Evolutionary conservation across 2,329 filamentous ascomycete species (phyloP), one percentile per base, ranked within the genome.

Genomic region (Daldinia sp.): DNA sequence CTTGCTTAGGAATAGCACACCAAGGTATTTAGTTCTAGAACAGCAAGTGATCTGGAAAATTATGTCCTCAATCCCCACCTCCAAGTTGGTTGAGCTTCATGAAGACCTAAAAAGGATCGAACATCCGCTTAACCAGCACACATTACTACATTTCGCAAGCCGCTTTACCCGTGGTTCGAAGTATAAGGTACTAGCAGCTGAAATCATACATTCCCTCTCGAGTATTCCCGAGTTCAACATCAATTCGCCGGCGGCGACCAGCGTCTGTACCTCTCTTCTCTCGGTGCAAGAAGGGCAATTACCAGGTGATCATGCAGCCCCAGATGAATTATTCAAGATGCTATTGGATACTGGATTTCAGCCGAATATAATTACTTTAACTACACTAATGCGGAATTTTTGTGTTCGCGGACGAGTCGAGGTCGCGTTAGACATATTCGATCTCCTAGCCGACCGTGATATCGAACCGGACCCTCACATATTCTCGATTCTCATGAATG

Each of bases 331-430:
- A 4, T 83, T 89, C 19, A 78, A 84, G 53, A 74, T 78, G 7
- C 80, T 93, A 51, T 75, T 90, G 9, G 78, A 83, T 17, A 76
- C 83, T n/a, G 90, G 89, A 1, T 78, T 91, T 48, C 78, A 80
- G 17, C 86, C 90, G 21, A 90, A 91, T 66, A 77, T 85, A 11
- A 78, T 87, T 58, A 82, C 83, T 9, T 86, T 90, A 71, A 90
- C 90, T 13, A 82, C 90, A 43, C 78, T 93, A 61, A 85, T 97
- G 56, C 83, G 87, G 35, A 91, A 92, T 60, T 87, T 93, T 13
- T 86, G 90, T 70, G 80, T 87, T 60, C 85, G 82, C n/a, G 83
- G 84, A 9, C 85, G 92, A 68, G 74, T 86, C 6, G 79, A 84
- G 34, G 85, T 87, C 2, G 90, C 88, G 0, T 87, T 87, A 78